Evolutionary conservation across 2,329 filamentous ascomycete genomes (phyloP).

Genomic region (Sporothrix luriei): DNA sequence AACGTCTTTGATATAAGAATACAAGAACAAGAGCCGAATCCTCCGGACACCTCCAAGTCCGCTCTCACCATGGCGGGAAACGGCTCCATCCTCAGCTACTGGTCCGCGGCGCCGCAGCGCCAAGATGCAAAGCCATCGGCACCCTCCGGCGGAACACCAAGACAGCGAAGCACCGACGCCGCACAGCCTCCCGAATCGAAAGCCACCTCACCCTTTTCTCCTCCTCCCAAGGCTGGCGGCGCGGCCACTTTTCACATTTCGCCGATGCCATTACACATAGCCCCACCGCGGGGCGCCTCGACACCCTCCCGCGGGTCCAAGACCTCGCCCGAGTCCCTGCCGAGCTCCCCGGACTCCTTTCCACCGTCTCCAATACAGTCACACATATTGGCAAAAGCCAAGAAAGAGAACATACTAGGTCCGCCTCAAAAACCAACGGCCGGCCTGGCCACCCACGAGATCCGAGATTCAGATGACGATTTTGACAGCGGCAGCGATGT

Average conservation of each 20-base stretch:
- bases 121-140: slow-evolving; percentile 2
- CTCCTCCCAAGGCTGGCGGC: background rate
- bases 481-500: slow-evolving; percentile 18
- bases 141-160: background rate
- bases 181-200: background rate
- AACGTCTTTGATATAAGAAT: background rate
- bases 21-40: background rate
- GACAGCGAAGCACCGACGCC: background rate
- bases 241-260: background rate
- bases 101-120: slow-evolving; percentile 8
- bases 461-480: slow-evolving; percentile 32
- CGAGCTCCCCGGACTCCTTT: slow-evolving; percentile 31
- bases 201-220: background rate
- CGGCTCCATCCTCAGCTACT: slow-evolving; percentile 14
- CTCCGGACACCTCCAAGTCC: background rate
- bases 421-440: background rate
- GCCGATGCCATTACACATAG: slow-evolving; percentile 7
- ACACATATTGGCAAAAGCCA: background rate
- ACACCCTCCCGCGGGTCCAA: background rate
- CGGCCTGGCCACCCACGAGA: background rate
- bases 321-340: background rate
- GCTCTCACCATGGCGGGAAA: background rate
- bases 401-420: background rate
- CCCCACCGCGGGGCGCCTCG: background rate
- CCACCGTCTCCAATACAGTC: slow-evolving; percentile 21